Conservation (phyloP, 768 basidiomycete genomes). For the Amanita pallidorosea region DNA sequence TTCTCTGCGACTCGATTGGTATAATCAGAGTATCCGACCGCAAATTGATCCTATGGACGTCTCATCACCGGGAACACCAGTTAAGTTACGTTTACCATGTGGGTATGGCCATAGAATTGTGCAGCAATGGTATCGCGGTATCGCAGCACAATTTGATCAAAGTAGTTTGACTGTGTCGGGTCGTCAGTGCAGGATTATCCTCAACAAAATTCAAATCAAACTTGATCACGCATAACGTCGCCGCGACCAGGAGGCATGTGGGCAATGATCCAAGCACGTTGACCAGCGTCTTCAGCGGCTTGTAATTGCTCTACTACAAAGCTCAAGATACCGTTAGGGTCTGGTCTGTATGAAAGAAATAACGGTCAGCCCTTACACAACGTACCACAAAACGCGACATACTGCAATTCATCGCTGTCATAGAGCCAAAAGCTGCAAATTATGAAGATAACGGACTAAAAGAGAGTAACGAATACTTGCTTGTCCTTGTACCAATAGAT, state of each 20-base stretch:
- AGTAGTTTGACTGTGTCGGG: slow-evolving; percentile 38
- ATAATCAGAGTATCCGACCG: slow-evolving; percentile 49
- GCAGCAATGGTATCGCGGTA: slow-evolving; percentile 49
- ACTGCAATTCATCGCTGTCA: slow-evolving; percentile 38
- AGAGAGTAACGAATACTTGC: slow-evolving; percentile 17
- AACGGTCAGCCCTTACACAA: not conserved
- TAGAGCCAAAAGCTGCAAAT: slow-evolving; percentile 47
- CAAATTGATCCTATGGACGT: slow-evolving; percentile 39
- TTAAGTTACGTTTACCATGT: slow-evolving; percentile 19
- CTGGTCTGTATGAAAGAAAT: slow-evolving; percentile 15
- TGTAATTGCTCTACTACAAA: slow-evolving; percentile 47
- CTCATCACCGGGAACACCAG: not conserved
- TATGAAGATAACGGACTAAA: not conserved
- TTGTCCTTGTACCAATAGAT: slow-evolving; percentile 54
- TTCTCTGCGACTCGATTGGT: slow-evolving; percentile 29
- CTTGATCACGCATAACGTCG: slow-evolving; percentile 44
- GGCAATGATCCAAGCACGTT: slow-evolving; percentile 52
- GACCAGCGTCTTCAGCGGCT: slow-evolving; percentile 45
- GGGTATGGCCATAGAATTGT: slow-evolving; percentile 55
- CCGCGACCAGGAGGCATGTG: slow-evolving; percentile 44
- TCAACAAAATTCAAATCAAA: slow-evolving; percentile 9
- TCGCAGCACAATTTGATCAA: slow-evolving; percentile 49
- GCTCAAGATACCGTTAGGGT: slow-evolving; percentile 49
- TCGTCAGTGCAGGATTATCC: not conserved
- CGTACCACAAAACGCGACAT: slow-evolving; percentile 9